phyloP scores from a whole-genome alignment of 1,139 yeast species.

The Entelexis paramagnoliae region DNA sequence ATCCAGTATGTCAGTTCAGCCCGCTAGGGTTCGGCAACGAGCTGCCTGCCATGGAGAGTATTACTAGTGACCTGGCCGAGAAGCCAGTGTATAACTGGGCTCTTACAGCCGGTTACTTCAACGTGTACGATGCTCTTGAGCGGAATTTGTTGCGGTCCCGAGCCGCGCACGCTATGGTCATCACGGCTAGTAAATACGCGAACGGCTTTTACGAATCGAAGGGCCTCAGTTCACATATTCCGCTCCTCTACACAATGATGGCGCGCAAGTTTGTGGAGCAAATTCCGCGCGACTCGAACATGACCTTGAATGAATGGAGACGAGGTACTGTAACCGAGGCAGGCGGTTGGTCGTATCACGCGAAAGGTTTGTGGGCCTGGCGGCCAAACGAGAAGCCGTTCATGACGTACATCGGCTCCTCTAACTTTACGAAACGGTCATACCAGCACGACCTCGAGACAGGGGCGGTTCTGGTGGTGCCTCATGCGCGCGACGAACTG shows the following conservation, averaged over 20 bases:
- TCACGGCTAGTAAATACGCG: slow-evolving; percentile 83
- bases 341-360: slow-evolving; percentile 95
- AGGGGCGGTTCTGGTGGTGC: slow-evolving; percentile 33
- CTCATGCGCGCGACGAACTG: not conserved
- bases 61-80: slow-evolving; percentile 14
- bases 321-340: slow-evolving; percentile 72
- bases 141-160: slow-evolving; percentile 47
- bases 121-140: slow-evolving; percentile 66
- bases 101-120: slow-evolving; percentile 95
- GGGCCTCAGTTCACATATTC: slow-evolving; percentile 74
- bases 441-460: slow-evolving; percentile 81
- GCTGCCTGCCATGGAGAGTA: slow-evolving; percentile 14
- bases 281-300: slow-evolving; percentile 39
- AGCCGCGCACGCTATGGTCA: slow-evolving; percentile 53
- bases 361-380: slow-evolving; percentile 85
- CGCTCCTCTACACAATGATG: slow-evolving; percentile 75
- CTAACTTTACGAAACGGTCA: slow-evolving; percentile 86
- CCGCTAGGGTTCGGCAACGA: slow-evolving; percentile 41
- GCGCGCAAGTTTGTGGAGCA: slow-evolving; percentile 54
- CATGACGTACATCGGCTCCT: slow-evolving; percentile 79
- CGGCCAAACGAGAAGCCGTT: slow-evolving; percentile 45
- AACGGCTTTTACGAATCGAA: slow-evolving; percentile 82
- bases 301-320: slow-evolving; percentile 72
- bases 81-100: slow-evolving; percentile 52
- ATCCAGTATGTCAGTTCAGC: slow-evolving; percentile 85